Conservation (phyloP, 768 basidiomycete genomes). For the Rhizopogon salebrosus region DNA sequence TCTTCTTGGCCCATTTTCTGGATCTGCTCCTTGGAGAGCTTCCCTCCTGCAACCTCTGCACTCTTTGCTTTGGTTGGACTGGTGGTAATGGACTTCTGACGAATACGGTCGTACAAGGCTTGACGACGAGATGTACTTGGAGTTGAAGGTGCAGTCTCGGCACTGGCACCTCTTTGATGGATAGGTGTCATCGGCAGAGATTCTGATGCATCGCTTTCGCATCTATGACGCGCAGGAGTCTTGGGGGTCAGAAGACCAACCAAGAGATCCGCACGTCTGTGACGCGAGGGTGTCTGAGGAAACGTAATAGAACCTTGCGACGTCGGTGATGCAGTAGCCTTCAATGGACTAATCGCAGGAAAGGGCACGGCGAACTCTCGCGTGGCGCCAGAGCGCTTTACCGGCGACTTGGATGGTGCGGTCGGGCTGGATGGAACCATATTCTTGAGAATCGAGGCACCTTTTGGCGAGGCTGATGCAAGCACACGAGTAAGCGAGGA, state of each 20-base stretch:
- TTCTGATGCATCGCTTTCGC: slow-evolving; percentile 32
- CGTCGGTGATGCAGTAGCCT: slow-evolving; percentile 33
- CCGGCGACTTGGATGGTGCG: slow-evolving; percentile 36
- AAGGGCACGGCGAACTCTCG: slow-evolving; percentile 34
- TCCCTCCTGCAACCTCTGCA: slow-evolving; percentile 35
- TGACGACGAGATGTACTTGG: slow-evolving; percentile 72
- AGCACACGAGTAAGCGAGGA: slow-evolving; percentile 68
- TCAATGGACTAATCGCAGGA: slow-evolving; percentile 32
- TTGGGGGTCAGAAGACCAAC: slow-evolving; percentile 32
- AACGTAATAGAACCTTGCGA: slow-evolving; percentile 46
- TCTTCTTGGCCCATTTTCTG: slow-evolving; percentile 74
- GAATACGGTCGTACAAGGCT: slow-evolving; percentile 78
- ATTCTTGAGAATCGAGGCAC: slow-evolving; percentile 26
- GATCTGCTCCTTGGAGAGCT: slow-evolving; percentile 60
- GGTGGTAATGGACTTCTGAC: slow-evolving; percentile 61
- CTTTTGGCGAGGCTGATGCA: slow-evolving; percentile 72
- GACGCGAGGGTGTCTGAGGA: slow-evolving; percentile 59
- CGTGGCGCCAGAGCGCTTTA: slow-evolving; percentile 9
- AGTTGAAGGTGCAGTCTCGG: slow-evolving; percentile 56
- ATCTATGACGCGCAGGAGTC: slow-evolving; percentile 39
- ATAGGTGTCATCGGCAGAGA: slow-evolving; percentile 62
- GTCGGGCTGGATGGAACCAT: slow-evolving; percentile 25
- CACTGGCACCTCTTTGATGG: slow-evolving; percentile 52
- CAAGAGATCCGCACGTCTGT: slow-evolving; percentile 27
- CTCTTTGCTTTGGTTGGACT: slow-evolving; percentile 58